Conservation (phyloP, 768 basidiomycete species). For the Boletus bicolor region DNA sequence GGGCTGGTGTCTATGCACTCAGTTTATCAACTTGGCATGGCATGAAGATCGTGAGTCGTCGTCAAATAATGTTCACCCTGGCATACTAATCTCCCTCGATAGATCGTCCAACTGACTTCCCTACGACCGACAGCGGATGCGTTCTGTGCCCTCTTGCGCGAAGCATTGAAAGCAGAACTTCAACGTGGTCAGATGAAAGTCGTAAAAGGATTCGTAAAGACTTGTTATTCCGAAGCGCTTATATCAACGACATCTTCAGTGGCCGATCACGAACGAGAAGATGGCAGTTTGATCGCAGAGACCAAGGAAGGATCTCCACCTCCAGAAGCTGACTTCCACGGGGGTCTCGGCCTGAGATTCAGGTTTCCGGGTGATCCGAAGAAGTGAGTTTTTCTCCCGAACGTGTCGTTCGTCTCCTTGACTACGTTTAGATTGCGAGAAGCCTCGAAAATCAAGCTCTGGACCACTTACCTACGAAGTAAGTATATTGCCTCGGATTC, state of each 20-base stretch:
- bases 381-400: conserved; percentile 52
- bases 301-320: conserved; percentile 45
- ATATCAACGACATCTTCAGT: conserved; percentile 53
- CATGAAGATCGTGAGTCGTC: conserved; percentile 71
- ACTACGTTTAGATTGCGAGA: conserved; percentile 64
- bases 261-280: conserved; percentile 67
- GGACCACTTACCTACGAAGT: conserved; percentile 87
- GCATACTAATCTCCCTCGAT: conserved; percentile 2
- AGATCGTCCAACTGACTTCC: conserved; percentile 92
- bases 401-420: conserved; percentile 4
- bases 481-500: conserved; percentile 19
- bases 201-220: conserved; percentile 86
- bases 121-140: conserved; percentile 89
- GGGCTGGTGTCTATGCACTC: conserved; percentile 94
- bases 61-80: neutral
- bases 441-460: conserved; percentile 92
- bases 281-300: conserved; percentile 58
- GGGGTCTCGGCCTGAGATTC: conserved; percentile 76
- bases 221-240: conserved; percentile 92
- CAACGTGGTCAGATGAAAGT: conserved; percentile 91
- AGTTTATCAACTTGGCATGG: conserved; percentile 93
- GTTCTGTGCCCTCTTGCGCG: conserved; percentile 86
- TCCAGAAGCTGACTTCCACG: conserved; percentile 60
- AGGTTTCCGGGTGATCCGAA: conserved; percentile 92
- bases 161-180: conserved; percentile 85